Evolutionary conservation across 2,329 filamentous ascomycete genomes (phyloP).

Genomic region (Pestalotiopsis fici): DNA sequence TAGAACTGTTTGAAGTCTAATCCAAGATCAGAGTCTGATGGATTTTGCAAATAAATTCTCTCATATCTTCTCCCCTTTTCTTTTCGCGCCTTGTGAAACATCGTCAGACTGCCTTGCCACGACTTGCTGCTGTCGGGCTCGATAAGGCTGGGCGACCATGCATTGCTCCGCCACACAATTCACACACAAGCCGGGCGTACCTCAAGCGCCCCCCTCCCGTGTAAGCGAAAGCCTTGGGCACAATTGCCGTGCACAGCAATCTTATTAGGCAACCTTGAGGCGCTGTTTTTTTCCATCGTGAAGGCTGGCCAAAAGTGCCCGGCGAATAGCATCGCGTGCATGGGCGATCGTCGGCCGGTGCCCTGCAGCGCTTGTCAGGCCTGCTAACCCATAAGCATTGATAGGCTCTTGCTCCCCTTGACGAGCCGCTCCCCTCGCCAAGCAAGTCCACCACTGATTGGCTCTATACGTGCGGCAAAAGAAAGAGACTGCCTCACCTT

Average conservation of each 20-base stretch:
- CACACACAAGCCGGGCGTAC: background rate
- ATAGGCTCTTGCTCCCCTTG: background rate
- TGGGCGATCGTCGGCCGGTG: background rate
- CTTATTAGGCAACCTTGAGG: constrained; percentile 1
- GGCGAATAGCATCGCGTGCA: constrained; percentile 1
- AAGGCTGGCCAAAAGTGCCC: background rate
- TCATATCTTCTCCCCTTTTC: background rate
- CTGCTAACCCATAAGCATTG: background rate
- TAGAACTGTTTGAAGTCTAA: background rate
- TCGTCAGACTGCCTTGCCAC: background rate
- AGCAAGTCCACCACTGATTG: background rate
- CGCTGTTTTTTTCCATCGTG: background rate
- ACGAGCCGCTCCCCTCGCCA: background rate
- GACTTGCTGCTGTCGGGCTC: background rate
- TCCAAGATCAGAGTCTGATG: background rate
- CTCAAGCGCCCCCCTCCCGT: background rate
- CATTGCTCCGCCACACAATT: constrained; percentile 1
- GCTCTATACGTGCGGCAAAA: background rate
- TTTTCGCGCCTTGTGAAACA: background rate
- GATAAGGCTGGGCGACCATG: constrained; percentile 4
- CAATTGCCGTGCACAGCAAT: background rate
- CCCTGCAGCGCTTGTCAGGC: background rate
- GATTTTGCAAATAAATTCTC: background rate
- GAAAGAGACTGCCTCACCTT: background rate
- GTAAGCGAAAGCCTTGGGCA: background rate